phyloP scores from a whole-genome alignment of 1,284 basidiomycete genomes.

The Ustilago xerochloae region DNA sequence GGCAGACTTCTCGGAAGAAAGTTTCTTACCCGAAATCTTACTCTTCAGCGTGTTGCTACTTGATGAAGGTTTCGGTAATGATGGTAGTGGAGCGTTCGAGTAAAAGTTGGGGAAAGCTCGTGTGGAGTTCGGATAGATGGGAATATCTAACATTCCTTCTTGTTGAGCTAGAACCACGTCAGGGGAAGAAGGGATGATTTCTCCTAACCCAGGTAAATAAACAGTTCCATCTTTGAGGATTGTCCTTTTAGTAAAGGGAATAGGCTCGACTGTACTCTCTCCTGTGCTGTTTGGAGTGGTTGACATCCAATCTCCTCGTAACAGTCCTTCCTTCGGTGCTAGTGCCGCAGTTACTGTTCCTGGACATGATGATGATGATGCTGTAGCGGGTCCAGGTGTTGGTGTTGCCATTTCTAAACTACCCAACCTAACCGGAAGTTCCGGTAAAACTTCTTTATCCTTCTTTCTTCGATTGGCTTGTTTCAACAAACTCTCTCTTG shows the following conservation, averaged over 20 bases:
- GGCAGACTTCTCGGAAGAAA: neutral
- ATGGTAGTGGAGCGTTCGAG: neutral
- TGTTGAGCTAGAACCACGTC: neutral
- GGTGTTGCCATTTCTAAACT: constrained; percentile 28
- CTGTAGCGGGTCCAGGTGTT: no score
- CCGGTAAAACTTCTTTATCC: no score
- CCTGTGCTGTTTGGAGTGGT: neutral
- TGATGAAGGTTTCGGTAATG: neutral
- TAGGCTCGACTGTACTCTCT: constrained; percentile 12
- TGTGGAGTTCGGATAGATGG: constrained; percentile 13
- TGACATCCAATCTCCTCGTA: constrained; percentile 41
- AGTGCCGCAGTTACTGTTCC: no score
- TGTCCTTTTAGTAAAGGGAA: constrained; percentile 27
- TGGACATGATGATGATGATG: no score
- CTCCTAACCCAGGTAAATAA: constrained; percentile 31
- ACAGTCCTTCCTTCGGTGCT: constrained; percentile 26
- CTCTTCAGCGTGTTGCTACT: constrained; percentile 13
- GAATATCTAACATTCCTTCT: neutral
- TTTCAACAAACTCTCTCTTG: no score
- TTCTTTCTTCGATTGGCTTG: no score
- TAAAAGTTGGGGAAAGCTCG: neutral
- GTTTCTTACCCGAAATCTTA: constrained; percentile 28
- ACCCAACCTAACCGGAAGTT: constrained; percentile 21
- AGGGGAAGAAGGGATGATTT: constrained; percentile 38
- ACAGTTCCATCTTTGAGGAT: constrained; percentile 14